phyloP scores from a whole-genome alignment of 2,329 filamentous ascomycete species.

The Tolypocladium amazonense region DNA sequence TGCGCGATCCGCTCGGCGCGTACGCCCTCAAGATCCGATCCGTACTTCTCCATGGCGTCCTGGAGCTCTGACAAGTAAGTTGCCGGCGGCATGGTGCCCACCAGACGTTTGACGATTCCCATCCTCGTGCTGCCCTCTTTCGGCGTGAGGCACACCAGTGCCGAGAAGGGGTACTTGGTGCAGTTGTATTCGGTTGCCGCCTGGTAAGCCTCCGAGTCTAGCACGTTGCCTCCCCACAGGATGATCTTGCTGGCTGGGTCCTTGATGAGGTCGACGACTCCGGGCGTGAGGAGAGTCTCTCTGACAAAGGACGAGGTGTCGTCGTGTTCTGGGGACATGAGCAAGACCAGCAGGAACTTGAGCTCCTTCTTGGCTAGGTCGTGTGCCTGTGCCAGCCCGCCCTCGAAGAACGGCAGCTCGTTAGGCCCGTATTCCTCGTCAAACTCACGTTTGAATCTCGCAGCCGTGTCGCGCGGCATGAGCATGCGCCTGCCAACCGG shows the following conservation, averaged over 20 bases:
- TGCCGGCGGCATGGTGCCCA: conserved; percentile 57
- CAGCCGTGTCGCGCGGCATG: conserved; percentile 77
- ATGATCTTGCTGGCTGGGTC: conserved; percentile 70
- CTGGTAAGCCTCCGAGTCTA: conserved; percentile 90
- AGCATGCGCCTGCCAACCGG: conserved; percentile 64
- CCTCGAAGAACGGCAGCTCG: conserved; percentile 69
- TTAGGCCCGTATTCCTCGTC: conserved; percentile 81
- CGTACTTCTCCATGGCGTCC: conserved; percentile 62
- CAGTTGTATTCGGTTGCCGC: conserved; percentile 78
- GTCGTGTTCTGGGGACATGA: conserved; percentile 89
- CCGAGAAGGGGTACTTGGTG: conserved; percentile 87
- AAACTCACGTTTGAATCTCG: conserved; percentile 83
- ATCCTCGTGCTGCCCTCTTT: conserved; percentile 76
- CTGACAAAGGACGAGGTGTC: conserved; percentile 74
- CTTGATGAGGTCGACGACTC: conserved; percentile 64
- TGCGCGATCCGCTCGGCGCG: conserved; percentile 71
- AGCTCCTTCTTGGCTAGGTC: conserved; percentile 84
- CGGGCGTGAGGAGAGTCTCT: conserved; percentile 68
- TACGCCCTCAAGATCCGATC: conserved; percentile 62
- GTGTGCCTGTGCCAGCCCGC: conserved; percentile 83
- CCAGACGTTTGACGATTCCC: conserved; percentile 74
- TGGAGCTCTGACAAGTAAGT: conserved; percentile 71
- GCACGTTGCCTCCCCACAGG: conserved; percentile 86
- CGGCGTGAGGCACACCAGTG: conserved; percentile 77
- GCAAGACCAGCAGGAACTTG: conserved; percentile 80